Percentiles rank a stretch among this genome's conserved stretches.
phyloP scores from a whole-genome alignment of 768 basidiomycete species.

The Amanita fuliginea region DNA sequence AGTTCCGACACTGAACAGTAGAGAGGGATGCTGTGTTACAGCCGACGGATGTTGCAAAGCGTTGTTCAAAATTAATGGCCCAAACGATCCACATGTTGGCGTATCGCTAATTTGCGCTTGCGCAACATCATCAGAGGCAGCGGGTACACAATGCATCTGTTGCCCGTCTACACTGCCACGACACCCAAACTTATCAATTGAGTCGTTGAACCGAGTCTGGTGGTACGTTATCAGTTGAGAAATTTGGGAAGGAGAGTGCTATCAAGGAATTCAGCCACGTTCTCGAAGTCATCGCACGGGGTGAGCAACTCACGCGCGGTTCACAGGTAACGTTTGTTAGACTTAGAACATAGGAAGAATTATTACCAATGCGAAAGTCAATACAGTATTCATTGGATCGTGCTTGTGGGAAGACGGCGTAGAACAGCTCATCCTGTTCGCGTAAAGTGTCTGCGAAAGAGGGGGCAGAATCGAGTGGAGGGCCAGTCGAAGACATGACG shows the following conservation, averaged over 20 bases:
- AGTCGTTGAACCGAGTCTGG: not conserved
- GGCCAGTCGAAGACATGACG: not conserved
- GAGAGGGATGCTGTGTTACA: not conserved
- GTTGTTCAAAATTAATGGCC: not conserved
- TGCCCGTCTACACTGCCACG: not conserved
- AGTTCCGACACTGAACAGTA: not conserved
- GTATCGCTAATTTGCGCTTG: not conserved
- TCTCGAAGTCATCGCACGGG: not conserved
- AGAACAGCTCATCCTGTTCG: conserved; percentile 28
- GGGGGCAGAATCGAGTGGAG: not conserved
- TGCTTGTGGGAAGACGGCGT: conserved; percentile 25
- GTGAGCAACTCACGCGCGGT: not conserved
- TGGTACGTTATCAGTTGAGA: not conserved
- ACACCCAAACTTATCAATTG: not conserved
- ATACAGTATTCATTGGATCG: conserved; percentile 8
- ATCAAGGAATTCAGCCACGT: not conserved
- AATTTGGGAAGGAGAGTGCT: conserved; percentile 3
- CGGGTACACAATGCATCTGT: not conserved
- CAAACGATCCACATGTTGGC: not conserved
- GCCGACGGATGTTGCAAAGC: not conserved
- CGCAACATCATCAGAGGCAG: not conserved
- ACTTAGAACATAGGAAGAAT: conserved; percentile 1
- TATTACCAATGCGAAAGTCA: not conserved
- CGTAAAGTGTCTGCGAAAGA: conserved; percentile 22
- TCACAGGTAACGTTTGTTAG: not conserved